These are phyloP conservation scores for Tylopilus rubrobrunneus DNA, from an alignment of 768 basidiomycete species.

Conservation along the genomic window DNA sequence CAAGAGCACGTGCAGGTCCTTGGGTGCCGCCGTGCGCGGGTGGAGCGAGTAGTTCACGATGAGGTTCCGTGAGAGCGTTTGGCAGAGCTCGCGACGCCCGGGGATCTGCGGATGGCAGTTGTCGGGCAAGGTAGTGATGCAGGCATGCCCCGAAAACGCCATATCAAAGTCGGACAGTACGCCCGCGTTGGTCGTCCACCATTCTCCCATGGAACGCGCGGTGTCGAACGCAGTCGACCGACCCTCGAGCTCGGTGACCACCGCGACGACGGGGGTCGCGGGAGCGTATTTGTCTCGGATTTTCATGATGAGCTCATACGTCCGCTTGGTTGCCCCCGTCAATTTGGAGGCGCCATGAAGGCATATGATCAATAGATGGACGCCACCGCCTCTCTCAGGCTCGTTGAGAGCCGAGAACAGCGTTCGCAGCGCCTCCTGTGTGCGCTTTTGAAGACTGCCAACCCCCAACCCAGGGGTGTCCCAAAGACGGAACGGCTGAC, in stretches of 20 bases:
- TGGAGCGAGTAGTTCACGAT: constrained; percentile 14
- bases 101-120: constrained; percentile 17
- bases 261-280: constrained; percentile 21
- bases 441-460: constrained; percentile 17
- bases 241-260: constrained; percentile 32
- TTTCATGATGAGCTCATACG: constrained; percentile 15
- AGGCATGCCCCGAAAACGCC: constrained; percentile 33
- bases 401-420: constrained; percentile 21
- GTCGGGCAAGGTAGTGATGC: constrained; percentile 34
- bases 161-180: constrained; percentile 29
- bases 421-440: constrained; percentile 18
- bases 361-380: constrained; percentile 28
- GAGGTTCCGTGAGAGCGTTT: constrained; percentile 16
- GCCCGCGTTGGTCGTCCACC: constrained; percentile 35
- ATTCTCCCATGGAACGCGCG: constrained; percentile 30
- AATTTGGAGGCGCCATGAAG: constrained; percentile 19
- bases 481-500: constrained; percentile 4
- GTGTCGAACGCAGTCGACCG: constrained; percentile 9
- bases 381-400: constrained; percentile 19
- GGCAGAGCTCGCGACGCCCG: constrained; percentile 20
- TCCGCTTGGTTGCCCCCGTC: constrained; percentile 15
- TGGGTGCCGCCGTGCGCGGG: constrained; percentile 15
- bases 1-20: constrained; percentile 32
- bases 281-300: constrained; percentile 14
- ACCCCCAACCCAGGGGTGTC: constrained; percentile 25